phyloP scores from a whole-genome alignment of 2,329 filamentous ascomycete genomes.

The Sporothrix humicola region DNA sequence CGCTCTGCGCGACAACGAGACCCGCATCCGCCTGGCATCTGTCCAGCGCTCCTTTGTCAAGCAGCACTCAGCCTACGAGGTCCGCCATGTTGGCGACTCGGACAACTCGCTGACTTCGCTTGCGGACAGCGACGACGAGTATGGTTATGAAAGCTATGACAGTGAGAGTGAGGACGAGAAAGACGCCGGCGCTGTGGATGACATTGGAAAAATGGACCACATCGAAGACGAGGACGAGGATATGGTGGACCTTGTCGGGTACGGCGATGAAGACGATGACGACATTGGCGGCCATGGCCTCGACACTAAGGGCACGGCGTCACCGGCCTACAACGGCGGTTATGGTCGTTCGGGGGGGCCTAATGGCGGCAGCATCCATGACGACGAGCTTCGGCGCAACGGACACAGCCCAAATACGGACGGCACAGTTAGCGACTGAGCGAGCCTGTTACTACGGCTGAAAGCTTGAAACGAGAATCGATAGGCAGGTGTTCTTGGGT shows the following conservation, averaged over 20 bases:
- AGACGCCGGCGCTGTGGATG: neutral
- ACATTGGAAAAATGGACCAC: neutral
- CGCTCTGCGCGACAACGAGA: constrained; percentile 59
- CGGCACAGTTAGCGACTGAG: constrained; percentile 27
- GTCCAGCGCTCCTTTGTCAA: constrained; percentile 57
- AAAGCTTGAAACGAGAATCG: neutral
- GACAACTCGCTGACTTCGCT: constrained; percentile 34
- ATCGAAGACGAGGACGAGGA: constrained; percentile 18
- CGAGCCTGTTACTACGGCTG: neutral
- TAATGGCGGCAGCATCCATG: neutral
- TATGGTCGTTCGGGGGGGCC: neutral
- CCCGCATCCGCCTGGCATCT: constrained; percentile 57
- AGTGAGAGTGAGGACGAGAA: constrained; percentile 23
- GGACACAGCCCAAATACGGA: constrained; percentile 23
- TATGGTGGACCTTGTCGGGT: constrained; percentile 12
- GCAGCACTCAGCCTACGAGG: constrained; percentile 43
- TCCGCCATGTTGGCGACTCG: constrained; percentile 34
- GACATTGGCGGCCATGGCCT: neutral
- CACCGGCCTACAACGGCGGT: constrained; percentile 18
- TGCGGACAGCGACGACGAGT: neutral
- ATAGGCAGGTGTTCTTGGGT: too few relatives aligned
- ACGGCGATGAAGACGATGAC: constrained; percentile 21
- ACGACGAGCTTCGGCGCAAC: neutral
- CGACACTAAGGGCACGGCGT: neutral
- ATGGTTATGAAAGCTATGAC: constrained; percentile 24